These are phyloP conservation scores for Adansonia digitata DNA, from an alignment of 345 rosid genomes.

Conservation along the genomic window DNA sequence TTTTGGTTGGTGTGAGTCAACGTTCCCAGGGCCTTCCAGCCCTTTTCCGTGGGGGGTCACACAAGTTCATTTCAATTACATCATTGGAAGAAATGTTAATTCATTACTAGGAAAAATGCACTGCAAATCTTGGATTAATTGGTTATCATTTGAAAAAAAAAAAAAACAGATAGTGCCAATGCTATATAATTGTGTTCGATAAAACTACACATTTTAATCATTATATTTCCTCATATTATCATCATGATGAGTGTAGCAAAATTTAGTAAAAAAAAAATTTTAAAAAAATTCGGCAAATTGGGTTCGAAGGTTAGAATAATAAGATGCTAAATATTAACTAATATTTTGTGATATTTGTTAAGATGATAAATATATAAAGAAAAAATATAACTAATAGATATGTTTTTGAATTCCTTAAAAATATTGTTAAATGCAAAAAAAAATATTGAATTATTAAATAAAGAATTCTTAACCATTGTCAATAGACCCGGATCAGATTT, in stretches of 20 bases:
- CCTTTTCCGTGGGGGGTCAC: neutral
- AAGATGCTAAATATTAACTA: no score
- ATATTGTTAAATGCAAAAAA: no score
- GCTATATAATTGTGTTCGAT: neutral
- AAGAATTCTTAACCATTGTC: no score
- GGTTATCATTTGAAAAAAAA: constrained; percentile 18
- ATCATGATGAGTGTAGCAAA: neutral
- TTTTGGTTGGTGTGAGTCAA: constrained; percentile 26
- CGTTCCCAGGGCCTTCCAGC: neutral
- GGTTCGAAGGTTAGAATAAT: neutral
- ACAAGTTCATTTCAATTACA: neutral
- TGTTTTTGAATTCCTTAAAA: no score
- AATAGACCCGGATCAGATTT: no score
- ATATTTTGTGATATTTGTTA: no score
- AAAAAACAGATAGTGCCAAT: constrained; percentile 5
- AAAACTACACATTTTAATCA: neutral
- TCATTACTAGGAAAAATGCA: constrained; percentile 10
- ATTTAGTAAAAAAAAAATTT: neutral
- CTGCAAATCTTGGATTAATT: neutral
- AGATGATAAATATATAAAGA: no score
- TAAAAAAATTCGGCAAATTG: no score
- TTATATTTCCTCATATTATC: neutral
- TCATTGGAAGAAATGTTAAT: constrained; percentile 4
- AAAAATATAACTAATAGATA: no score
- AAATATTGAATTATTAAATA: no score